Conservation (phyloP, 495 filamentous ascomycete species). For the Opeltia flavorubescens region DNA sequence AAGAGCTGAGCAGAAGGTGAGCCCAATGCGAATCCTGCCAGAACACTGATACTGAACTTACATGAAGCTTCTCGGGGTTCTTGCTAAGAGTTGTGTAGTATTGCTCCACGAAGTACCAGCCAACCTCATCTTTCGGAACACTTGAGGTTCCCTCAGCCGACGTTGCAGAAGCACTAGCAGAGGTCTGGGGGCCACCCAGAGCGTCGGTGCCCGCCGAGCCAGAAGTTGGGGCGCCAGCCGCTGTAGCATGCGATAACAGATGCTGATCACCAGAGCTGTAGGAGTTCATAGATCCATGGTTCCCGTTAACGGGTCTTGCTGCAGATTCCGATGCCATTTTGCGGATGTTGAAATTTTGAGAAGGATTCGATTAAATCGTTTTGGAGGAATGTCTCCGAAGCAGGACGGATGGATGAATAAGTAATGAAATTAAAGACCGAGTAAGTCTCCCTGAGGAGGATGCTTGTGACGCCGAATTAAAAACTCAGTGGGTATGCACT, state of each 20-base stretch:
- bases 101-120: conserved; percentile 98
- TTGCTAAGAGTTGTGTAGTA: conserved; percentile 97
- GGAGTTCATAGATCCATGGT: conserved; percentile 28
- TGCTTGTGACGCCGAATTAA: too few species aligned
- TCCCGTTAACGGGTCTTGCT: conserved; percentile 33
- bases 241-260: conserved; percentile 20
- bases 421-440: too few species aligned
- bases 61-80: conserved; percentile 81
- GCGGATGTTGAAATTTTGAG: too few species aligned
- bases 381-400: not conserved
- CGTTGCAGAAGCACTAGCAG: conserved; percentile 25
- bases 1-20: conserved; percentile 42
- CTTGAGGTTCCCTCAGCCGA: conserved; percentile 32
- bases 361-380: too few species aligned
- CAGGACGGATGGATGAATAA: not conserved
- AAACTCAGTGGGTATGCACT: too few species aligned
- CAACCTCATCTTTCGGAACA: conserved; percentile 69
- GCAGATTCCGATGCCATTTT: conserved; percentile 30
- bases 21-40: not conserved
- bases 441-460: too few species aligned
- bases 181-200: conserved; percentile 9
- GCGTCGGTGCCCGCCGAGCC: not conserved
- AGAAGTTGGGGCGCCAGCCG: conserved; percentile 19
- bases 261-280: conserved; percentile 25
- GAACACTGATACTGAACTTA: conserved; percentile 28